Evolutionary conservation across 108 stramenopile species (phyloP), one percentile per base, ranked within the genome.

Genomic region (Aurantiochytrium sp.): DNA sequence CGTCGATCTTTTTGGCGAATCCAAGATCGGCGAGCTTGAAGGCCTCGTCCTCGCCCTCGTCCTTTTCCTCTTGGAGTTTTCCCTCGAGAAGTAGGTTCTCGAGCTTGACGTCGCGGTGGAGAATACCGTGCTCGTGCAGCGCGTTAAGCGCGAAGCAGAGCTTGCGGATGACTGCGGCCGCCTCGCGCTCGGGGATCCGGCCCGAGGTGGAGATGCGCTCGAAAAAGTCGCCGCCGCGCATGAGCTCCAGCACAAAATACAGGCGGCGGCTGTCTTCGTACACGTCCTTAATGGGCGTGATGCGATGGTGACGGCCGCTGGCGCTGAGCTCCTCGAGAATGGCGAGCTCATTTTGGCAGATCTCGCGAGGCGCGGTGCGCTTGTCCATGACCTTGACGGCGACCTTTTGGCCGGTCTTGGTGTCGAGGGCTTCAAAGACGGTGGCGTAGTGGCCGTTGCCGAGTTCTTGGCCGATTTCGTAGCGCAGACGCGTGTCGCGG

Each of bases 41-140:
- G 25, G 57, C 60, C n/a, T 55, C 88, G 57, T 60, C 43, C 29
- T 88, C 59, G 44, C 19, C 18, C 25, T 87, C 71, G 0, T 72
- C 47, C 28, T 49, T 44, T 16, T 44, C 58, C 6, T 59, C 51
- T 16, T 89, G 49, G 28, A 53, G 12, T 5, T 51, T 12, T 58
- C 72, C 60, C 64, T 90, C 88, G 16, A 93, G 83, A 44, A 93
- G 88, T n/a, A 93, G 87, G 88, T 93, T 93, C 44, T 93, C 93
- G 42, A 93, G 90, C 92, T 94, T 94, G 42, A 94, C 57, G 72
- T 94, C 93, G 16, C 93, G 90, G 91, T 94, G 94, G 51, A 94
- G 44, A n/a, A 94, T 60, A 25, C 90, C 89, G n/a, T 88, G 90
- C 25, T 53, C 51, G 88, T 94, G 94, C 35, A 94, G 69, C 45